phyloP scores from a whole-genome alignment of 768 basidiomycete species.

The Floccularia luteovirens region DNA sequence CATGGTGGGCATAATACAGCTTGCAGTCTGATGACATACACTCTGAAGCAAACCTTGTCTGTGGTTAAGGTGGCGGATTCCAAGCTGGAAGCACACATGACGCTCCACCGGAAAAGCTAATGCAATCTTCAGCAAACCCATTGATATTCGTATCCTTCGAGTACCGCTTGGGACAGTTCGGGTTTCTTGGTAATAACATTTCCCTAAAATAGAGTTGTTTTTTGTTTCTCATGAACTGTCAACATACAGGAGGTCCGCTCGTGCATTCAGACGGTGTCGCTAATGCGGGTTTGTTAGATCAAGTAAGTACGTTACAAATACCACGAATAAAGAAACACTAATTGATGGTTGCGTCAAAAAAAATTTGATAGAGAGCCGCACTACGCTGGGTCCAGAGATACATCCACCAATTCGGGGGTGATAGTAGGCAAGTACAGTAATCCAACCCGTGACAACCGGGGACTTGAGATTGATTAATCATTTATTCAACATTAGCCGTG shows the following conservation, averaged over 20 bases:
- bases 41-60: neutral
- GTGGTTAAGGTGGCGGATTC: conserved; percentile 30
- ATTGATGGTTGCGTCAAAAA: neutral
- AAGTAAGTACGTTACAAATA: conserved; percentile 14
- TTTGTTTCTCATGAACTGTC: neutral
- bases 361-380: conserved; percentile 18
- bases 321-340: too few relatives aligned
- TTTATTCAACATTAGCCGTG: conserved; percentile 15
- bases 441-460: neutral
- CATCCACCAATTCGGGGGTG: conserved; percentile 27
- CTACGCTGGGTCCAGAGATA: conserved; percentile 30
- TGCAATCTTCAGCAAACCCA: conserved; percentile 20
- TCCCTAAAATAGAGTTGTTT: neutral
- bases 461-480: neutral
- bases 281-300: conserved; percentile 33
- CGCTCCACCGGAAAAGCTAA: conserved; percentile 20
- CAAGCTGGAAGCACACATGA: conserved; percentile 26
- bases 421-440: conserved; percentile 17
- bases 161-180: conserved; percentile 33
- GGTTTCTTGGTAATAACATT: conserved; percentile 24
- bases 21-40: neutral
- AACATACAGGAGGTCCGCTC: conserved; percentile 21
- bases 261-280: conserved; percentile 21
- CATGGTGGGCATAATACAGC: conserved; percentile 20
- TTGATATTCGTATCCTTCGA: conserved; percentile 34